Base-by-base conservation (phyloP, 1,139 yeast genomes). In the Yamadazyma sp. region DNA sequence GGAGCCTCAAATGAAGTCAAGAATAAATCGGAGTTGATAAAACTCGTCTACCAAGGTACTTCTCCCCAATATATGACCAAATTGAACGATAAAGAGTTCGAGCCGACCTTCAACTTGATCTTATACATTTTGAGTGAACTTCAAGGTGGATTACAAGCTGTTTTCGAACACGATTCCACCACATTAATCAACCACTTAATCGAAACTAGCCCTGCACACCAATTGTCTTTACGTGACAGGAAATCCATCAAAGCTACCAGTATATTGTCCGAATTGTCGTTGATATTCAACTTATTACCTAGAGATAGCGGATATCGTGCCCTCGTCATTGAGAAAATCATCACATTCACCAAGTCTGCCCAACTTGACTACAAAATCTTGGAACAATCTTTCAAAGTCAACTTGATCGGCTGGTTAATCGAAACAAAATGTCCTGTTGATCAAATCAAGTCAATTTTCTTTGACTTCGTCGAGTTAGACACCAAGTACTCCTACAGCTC, bases 181-280 rank as follows among this genome's bases (percentile, higher is more conserved):
- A 50, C 56, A 31, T 53, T 73, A 41, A 50, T 67, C 35, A 48
- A 58, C 33, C 58, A 57, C 38, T 62, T 73, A 46, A 50, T 62
- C 17, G 63, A 59, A 38, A 51, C 63, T 34, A 65, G 61, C 39
- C 77, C 77, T 38, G 48, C 53, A 30, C 61, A 64, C 47, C 68
- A 64, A 47, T 70, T 72, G 33, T 59, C 73, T 26, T 63, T 72
- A 52, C 68, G 76, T 59, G 77, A 73, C 56, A 68, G 77, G 58
- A 69, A 62, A 53, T 61, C 74, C 33, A 67, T 73, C 46, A 71
- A 67, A 49, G 56, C 75, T 23, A 62, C 75, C 40, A 66, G 73
- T 37, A 58, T 73, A 27, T 61, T 73, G 53, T 69, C 76, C 17
- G 62, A 64, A 44, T 62, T 72, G 43, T 69, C 66, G 51, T 68